Percentiles rank a stretch among this genome's conserved stretches.
Conservation (phyloP, 805 yeast species). For the Candida xiaguanensis region DNA sequence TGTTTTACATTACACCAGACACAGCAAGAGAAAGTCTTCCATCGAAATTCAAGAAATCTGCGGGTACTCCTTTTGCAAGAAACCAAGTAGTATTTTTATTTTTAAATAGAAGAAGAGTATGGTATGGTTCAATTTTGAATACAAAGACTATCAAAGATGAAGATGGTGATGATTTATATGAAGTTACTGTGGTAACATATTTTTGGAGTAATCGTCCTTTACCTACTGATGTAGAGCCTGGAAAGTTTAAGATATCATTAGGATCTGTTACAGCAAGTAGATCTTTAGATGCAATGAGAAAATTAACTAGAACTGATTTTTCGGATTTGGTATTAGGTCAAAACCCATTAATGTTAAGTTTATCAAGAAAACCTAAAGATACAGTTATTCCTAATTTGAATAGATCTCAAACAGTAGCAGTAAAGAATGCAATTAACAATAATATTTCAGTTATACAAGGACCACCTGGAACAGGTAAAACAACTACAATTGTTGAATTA, state of each 20-base stretch:
- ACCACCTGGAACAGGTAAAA: conserved; percentile 66
- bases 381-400: conserved; percentile 48
- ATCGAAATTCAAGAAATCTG: conserved; percentile 46
- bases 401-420: conserved; percentile 54
- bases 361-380: conserved; percentile 34
- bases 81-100: conserved; percentile 56
- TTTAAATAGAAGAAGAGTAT: conserved; percentile 46
- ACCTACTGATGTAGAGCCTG: conserved; percentile 41
- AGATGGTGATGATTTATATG: conserved; percentile 27
- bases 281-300: conserved; percentile 61
- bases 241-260: conserved; percentile 44
- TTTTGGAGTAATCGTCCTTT: conserved; percentile 53
- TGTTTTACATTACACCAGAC: conserved; percentile 41
- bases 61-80: conserved; percentile 50
- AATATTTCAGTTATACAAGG: conserved; percentile 45
- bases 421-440: conserved; percentile 48
- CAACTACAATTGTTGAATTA: conserved; percentile 39
- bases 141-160: conserved; percentile 14
- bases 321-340: conserved; percentile 51
- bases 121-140: conserved; percentile 58
- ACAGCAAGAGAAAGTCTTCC: conserved; percentile 49
- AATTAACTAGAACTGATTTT: conserved; percentile 44
- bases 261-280: conserved; percentile 60
- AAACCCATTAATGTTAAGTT: conserved; percentile 49
- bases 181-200: conserved; percentile 49